Evolutionary conservation across 176 grass and related monocot species (phyloP), one percentile per base, ranked within the genome.

Genomic region (Tuctoria greenei): DNA sequence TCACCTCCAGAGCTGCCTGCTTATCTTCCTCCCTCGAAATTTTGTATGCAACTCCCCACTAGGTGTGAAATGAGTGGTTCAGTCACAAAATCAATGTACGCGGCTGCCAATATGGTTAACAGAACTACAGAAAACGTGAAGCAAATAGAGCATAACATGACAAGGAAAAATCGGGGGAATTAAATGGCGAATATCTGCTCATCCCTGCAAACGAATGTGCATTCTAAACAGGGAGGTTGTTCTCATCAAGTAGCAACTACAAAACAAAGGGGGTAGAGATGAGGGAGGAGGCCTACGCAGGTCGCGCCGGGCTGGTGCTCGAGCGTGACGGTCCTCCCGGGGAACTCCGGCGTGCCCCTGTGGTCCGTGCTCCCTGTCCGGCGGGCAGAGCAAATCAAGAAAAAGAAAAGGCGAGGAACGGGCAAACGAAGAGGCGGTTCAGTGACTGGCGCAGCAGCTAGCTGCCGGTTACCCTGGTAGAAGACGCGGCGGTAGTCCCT

Each of bases 41-140:
- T 79, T 73, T 99, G 60, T 99, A 99, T 61, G 85, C 91, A 51
- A 99, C 67, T 82, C 95, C 91, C 95, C 89, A 95, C 95, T 99
- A 74, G 17, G 68, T 40, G 54, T 64, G 44, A 37, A 86, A 82
- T 3, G 1, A 91, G 4, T 58, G 7, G 27, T 76, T 71, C 50
- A 63, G 0, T 54, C 7, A 15, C 18, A 51, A 27, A 73, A 43
- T 12, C 4, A 61, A 3, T 6, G 25, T n/a, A 42, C 4, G 38
- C 7, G 55, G 55, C 20, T 6, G 1, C 4, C 1, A 57, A 45
- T 3, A 6, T 2, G 17, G 38, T 38, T n/a, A 5, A 35, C 6
- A 36, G 25, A 5, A 28, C 25, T n/a, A 40, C 21, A 31, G 61
- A 5, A 6, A 63, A 6, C 4, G 18, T 41, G 2, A 56, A 72